These are phyloP conservation scores for Citrus trifoliata DNA, from an alignment of 345 rosid genomes.

Conservation along the genomic window DNA sequence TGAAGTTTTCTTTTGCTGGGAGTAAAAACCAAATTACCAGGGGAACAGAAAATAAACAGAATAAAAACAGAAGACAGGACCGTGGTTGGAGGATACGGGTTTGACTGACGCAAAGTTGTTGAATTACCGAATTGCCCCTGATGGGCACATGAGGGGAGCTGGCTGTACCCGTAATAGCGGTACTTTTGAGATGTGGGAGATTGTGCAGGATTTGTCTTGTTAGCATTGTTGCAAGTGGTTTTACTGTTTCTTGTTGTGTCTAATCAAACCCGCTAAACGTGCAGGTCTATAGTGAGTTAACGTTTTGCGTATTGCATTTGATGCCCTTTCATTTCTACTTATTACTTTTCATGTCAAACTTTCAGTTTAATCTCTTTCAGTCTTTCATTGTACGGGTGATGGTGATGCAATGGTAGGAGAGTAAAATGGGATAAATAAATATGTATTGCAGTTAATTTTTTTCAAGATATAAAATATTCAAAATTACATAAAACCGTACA, in stretches of 20 bases:
- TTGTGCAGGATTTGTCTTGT: constrained; percentile 6
- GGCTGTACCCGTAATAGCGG: neutral
- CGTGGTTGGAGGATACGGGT: neutral
- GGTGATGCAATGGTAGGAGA: too few species aligned
- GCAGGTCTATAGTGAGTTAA: neutral
- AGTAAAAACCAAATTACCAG: too few species aligned
- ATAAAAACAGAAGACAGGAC: neutral
- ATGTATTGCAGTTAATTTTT: too few species aligned
- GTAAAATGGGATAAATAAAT: too few species aligned
- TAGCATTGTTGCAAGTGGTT: neutral
- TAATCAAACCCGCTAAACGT: neutral
- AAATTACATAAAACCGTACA: too few species aligned
- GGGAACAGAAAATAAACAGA: neutral
- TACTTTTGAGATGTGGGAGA: constrained; percentile 8
- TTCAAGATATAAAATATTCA: too few species aligned
- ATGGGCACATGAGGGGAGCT: neutral
- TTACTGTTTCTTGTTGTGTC: neutral
- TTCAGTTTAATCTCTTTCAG: neutral
- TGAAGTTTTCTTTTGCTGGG: neutral
- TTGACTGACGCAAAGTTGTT: neutral
- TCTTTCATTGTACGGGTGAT: too few species aligned
- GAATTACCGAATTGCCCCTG: neutral
- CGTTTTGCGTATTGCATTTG: neutral
- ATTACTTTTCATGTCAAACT: neutral
- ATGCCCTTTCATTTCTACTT: neutral